These are phyloP conservation scores for Chytriomyces hyalinus DNA, from an alignment of 192 early-diverging fungal species.

Conservation along the genomic window DNA sequence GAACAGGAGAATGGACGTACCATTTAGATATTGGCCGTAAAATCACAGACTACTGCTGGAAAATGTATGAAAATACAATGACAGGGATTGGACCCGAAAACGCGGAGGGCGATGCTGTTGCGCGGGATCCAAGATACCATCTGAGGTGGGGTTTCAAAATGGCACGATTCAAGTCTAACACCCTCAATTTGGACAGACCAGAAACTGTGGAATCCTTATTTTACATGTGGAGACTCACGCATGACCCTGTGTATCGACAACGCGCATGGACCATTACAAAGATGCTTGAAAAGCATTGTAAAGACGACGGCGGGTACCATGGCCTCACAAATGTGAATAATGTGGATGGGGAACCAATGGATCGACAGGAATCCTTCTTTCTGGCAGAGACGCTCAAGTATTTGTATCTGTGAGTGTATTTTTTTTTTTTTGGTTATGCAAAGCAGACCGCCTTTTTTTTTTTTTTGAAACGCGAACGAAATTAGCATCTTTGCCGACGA, in stretches of 20 bases:
- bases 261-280: constrained; percentile 46
- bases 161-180: not conserved
- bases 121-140: constrained; percentile 26
- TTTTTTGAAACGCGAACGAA: not conserved
- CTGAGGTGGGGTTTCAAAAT: not conserved
- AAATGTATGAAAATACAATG: constrained; percentile 71
- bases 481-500: constrained; percentile 67
- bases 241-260: constrained; percentile 56
- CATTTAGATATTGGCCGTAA: constrained; percentile 36
- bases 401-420: constrained; percentile 68
- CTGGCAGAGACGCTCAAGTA: constrained; percentile 97
- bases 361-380: constrained; percentile 71
- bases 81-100: constrained; percentile 82
- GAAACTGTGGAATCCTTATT: constrained; percentile 32
- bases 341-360: not conserved
- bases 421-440: not conserved
- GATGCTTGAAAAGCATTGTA: constrained; percentile 13
- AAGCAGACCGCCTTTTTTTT: not conserved
- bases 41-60: constrained; percentile 49
- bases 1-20: constrained; percentile 39
- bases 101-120: constrained; percentile 41
- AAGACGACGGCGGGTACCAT: constrained; percentile 19
- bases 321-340: constrained; percentile 1
- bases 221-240: constrained; percentile 60
- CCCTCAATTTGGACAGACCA: not conserved